A percentile compares a stretch with the other conserved stretches of the same genome.
These are phyloP conservation scores for Solanum chilense DNA, from an alignment of 257 asterid genomes.

Conservation along the genomic window DNA sequence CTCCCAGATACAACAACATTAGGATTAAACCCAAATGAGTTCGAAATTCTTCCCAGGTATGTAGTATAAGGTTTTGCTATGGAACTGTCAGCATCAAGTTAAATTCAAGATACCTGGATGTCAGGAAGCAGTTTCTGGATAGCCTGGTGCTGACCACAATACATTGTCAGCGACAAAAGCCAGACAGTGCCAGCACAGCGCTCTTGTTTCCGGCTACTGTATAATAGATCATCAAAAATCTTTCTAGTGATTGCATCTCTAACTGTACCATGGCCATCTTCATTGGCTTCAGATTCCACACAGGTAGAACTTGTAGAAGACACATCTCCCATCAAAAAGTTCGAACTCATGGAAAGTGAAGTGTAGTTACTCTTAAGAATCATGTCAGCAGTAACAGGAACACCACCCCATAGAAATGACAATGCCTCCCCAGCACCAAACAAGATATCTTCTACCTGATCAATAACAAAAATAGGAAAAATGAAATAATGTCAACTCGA, in stretches of 20 bases:
- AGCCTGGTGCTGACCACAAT: slow-evolving; percentile 72
- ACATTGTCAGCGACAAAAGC: slow-evolving; percentile 82
- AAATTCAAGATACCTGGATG: slow-evolving; percentile 63
- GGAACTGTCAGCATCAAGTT: not conserved
- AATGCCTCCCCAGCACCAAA: slow-evolving; percentile 99
- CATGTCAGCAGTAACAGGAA: slow-evolving; percentile 79
- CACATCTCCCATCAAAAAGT: slow-evolving; percentile 82
- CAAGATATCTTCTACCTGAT: slow-evolving; percentile 86
- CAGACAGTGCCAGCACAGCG: slow-evolving; percentile 99
- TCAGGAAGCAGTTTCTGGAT: slow-evolving; percentile 92
- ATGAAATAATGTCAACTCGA: not conserved
- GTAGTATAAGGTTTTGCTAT: not conserved
- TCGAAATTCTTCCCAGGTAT: not conserved
- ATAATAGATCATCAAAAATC: slow-evolving; percentile 81
- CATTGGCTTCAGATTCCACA: slow-evolving; percentile 40
- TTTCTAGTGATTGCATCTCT: slow-evolving; percentile 80
- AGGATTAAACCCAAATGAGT: not conserved
- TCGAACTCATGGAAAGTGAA: slow-evolving; percentile 79
- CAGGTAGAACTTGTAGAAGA: slow-evolving; percentile 36
- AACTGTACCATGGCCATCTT: slow-evolving; percentile 51
- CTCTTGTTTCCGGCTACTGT: slow-evolving; percentile 91
- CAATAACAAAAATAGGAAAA: slow-evolving; percentile 1
- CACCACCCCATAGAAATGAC: slow-evolving; percentile 96
- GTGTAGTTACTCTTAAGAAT: slow-evolving; percentile 84
- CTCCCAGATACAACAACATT: not conserved